These are phyloP conservation scores for Lophium mytilinum DNA, from an alignment of 495 filamentous ascomycete species.

Conservation along the genomic window DNA sequence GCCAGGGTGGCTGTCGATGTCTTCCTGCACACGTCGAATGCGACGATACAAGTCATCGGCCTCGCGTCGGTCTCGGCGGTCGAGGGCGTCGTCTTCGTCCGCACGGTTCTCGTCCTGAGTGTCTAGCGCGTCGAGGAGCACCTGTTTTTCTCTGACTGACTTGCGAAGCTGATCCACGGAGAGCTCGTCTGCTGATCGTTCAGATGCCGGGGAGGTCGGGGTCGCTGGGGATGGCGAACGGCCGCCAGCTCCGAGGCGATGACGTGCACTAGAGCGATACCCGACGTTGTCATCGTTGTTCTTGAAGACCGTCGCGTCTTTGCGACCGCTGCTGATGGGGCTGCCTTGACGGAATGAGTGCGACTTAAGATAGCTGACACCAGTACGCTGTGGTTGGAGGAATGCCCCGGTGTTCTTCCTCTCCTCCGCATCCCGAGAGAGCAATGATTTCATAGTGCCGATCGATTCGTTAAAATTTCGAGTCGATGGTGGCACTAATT, in stretches of 20 bases:
- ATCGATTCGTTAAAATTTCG: slow-evolving; percentile 87
- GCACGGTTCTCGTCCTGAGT: slow-evolving; percentile 85
- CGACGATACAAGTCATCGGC: slow-evolving; percentile 90
- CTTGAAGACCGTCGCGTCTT: slow-evolving; percentile 94
- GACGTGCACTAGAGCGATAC: slow-evolving; percentile 89
- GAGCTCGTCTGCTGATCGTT: slow-evolving; percentile 65
- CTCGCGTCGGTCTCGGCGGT: slow-evolving; percentile 82
- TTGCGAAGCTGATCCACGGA: slow-evolving; percentile 82
- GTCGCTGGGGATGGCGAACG: slow-evolving; percentile 66
- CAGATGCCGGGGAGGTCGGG: slow-evolving; percentile 64
- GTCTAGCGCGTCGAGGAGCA: slow-evolving; percentile 94
- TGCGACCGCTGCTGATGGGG: slow-evolving; percentile 46
- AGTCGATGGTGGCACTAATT: slow-evolving; percentile 94
- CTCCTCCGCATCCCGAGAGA: slow-evolving; percentile 82
- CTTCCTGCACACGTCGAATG: slow-evolving; percentile 89
- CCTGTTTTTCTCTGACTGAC: slow-evolving; percentile 89
- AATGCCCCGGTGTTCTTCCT: slow-evolving; percentile 77
- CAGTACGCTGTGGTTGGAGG: slow-evolving; percentile 89
- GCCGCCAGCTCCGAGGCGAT: slow-evolving; percentile 63
- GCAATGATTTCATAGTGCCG: slow-evolving; percentile 81
- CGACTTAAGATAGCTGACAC: slow-evolving; percentile 91
- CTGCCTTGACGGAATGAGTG: slow-evolving; percentile 74
- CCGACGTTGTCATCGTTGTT: slow-evolving; percentile 77
- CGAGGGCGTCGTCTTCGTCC: slow-evolving; percentile 87
- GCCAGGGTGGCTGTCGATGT: slow-evolving; percentile 88